Percentiles rank a stretch among this genome's conserved stretches.
These are phyloP conservation scores for Quercus lobata DNA, from an alignment of 331 rosid genomes.

Conservation along the genomic window DNA sequence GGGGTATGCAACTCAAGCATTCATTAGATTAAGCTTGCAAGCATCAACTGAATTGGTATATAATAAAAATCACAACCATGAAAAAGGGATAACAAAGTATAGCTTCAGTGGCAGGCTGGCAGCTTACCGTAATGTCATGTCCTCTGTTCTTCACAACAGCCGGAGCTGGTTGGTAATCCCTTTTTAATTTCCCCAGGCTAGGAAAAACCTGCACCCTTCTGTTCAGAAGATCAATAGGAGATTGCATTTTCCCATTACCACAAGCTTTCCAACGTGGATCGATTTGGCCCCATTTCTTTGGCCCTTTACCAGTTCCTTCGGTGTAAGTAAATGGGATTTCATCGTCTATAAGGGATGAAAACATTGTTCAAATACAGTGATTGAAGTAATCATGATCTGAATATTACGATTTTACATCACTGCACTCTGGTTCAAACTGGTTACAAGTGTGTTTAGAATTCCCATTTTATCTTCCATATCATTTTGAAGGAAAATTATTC, in stretches of 20 bases:
- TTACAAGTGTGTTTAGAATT: no score
- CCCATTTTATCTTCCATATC: no score
- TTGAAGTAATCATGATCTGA: no score
- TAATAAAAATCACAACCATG: background rate
- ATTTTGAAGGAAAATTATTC: no score
- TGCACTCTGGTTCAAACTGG: no score
- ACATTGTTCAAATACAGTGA: no score
- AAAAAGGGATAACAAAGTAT: background rate
- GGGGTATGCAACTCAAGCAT: background rate
- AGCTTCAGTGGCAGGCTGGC: background rate
- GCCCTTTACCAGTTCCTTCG: conserved; percentile 55
- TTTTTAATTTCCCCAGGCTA: conserved; percentile 43
- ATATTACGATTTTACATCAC: no score
- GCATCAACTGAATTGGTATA: background rate
- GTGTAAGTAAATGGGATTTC: conserved; percentile 37
- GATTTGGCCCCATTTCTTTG: conserved; percentile 56
- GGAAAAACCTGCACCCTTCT: conserved; percentile 36
- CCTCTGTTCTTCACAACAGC: conserved; percentile 57
- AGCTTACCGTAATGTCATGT: conserved; percentile 52
- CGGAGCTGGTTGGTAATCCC: conserved; percentile 50
- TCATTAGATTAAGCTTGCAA: background rate
- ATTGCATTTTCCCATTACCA: conserved; percentile 57
- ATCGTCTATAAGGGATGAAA: conserved; percentile 25
- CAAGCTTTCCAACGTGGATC: conserved; percentile 63
- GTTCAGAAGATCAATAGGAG: conserved; percentile 65